phyloP scores from a whole-genome alignment of 495 filamentous ascomycete genomes.

The Talaromyces borbonicus region DNA sequence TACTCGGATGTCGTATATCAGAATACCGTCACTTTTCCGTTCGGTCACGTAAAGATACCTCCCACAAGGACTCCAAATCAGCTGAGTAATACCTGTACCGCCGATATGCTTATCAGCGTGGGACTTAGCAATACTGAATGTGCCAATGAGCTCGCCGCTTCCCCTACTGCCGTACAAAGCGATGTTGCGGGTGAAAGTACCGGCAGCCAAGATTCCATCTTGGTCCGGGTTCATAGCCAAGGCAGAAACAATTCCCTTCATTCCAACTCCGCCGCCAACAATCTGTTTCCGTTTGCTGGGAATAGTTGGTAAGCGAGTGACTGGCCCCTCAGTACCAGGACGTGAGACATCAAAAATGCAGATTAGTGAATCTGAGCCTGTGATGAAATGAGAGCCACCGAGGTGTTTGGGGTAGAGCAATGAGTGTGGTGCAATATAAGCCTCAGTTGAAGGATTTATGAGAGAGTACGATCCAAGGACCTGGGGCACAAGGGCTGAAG shows the following conservation, averaged over 20 bases:
- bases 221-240: constrained; percentile 40
- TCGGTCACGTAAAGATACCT: constrained; percentile 82
- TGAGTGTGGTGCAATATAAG: constrained; percentile 63
- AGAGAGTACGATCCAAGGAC: constrained; percentile 57
- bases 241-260: constrained; percentile 74
- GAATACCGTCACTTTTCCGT: constrained; percentile 59
- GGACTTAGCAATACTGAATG: constrained; percentile 44
- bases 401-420: constrained; percentile 52
- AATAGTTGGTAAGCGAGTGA: constrained; percentile 57
- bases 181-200: constrained; percentile 67
- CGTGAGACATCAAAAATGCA: constrained; percentile 69
- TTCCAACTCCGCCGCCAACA: constrained; percentile 62
- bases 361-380: constrained; percentile 64
- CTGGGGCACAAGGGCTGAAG: constrained; percentile 41
- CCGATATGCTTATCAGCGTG: constrained; percentile 34
- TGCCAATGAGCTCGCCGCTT: constrained; percentile 54
- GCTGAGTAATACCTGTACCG: constrained; percentile 64
- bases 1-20: constrained; percentile 78
- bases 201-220: constrained; percentile 62
- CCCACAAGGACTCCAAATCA: constrained; percentile 77
- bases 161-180: constrained; percentile 67
- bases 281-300: constrained; percentile 61
- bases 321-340: constrained; percentile 48
- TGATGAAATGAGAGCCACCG: constrained; percentile 51
- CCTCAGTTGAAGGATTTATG: constrained; percentile 65